phyloP scores from a whole-genome alignment of 1,284 basidiomycete species.

The Apiotrichum siamense region DNA sequence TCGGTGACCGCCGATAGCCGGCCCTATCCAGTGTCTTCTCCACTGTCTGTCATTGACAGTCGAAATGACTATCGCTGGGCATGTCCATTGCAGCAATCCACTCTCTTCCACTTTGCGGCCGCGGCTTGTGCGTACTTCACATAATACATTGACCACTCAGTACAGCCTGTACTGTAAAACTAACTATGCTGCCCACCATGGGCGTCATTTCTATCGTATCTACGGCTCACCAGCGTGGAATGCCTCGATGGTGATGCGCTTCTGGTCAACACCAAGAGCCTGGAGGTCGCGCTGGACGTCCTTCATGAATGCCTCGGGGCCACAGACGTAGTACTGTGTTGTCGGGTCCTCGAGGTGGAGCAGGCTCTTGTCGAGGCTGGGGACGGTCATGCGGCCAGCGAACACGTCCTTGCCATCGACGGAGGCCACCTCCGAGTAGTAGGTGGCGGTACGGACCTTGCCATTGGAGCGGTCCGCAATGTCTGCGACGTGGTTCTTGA shows the following conservation, averaged over 20 bases:
- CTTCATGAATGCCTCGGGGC: slow-evolving; percentile 30
- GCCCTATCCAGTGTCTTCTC: too few species aligned
- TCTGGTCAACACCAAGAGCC: slow-evolving; percentile 20
- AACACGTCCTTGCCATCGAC: not conserved
- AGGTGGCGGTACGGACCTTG: slow-evolving; percentile 21
- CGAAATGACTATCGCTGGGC: too few species aligned
- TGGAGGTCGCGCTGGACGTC: slow-evolving; percentile 16
- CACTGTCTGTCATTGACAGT: too few species aligned
- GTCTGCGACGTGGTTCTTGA: slow-evolving; percentile 15
- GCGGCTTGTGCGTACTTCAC: too few species aligned
- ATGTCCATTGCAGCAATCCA: too few species aligned
- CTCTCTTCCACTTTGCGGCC: too few species aligned
- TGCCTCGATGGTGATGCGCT: slow-evolving; percentile 26
- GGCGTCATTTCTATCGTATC: too few species aligned
- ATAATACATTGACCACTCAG: too few species aligned
- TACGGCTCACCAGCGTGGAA: slow-evolving; percentile 27
- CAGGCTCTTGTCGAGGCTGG: slow-evolving; percentile 11
- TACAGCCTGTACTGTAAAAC: too few species aligned
- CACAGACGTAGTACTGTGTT: slow-evolving; percentile 32
- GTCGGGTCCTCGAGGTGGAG: slow-evolving; percentile 22
- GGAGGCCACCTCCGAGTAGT: slow-evolving; percentile 14
- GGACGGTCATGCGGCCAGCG: slow-evolving; percentile 18
- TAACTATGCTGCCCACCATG: too few species aligned
- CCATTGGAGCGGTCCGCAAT: slow-evolving; percentile 13
- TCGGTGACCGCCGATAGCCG: too few species aligned